A percentile compares a stretch with the other conserved stretches of the same genome.
phyloP scores from a whole-genome alignment of 2,329 filamentous ascomycete species.

The Neobulgaria alba region DNA sequence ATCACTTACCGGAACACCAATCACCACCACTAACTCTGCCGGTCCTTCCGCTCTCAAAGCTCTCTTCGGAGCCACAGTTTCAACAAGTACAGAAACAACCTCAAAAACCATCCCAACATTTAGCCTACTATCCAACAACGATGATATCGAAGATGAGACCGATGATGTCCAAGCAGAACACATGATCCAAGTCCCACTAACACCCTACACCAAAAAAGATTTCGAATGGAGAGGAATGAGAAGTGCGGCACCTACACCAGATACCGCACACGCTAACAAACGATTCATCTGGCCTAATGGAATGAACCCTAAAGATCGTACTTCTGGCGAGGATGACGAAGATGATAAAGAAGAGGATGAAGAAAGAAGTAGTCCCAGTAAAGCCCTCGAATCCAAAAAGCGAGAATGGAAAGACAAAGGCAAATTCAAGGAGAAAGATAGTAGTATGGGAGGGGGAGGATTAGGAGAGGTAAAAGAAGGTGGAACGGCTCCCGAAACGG shows the following conservation, averaged over 20 bases:
- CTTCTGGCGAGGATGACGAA: conserved; percentile 37
- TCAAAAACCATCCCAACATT: conserved; percentile 52
- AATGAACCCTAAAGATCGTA: too few relatives aligned
- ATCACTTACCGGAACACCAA: conserved; percentile 38
- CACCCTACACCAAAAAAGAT: conserved; percentile 75
- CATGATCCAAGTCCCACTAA: conserved; percentile 51
- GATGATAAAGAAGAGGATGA: conserved; percentile 34
- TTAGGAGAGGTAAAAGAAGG: conserved; percentile 8
- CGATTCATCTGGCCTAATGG: conserved; percentile 52
- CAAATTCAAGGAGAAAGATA: conserved; percentile 8
- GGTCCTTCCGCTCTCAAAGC: conserved; percentile 91
- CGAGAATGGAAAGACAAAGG: conserved; percentile 8
- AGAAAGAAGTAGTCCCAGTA: conserved; percentile 13
- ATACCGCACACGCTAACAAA: conserved; percentile 71
- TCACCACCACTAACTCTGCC: conserved; percentile 54
- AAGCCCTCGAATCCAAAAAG: conserved; percentile 4
- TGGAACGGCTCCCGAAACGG: conserved; percentile 32
- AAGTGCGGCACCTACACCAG: conserved; percentile 88
- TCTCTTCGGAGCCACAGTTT: conserved; percentile 70
- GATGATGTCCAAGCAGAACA: conserved; percentile 33
- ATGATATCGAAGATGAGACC: conserved; percentile 37
- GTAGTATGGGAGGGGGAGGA: neutral
- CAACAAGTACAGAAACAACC: conserved; percentile 30
- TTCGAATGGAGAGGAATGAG: conserved; percentile 65
- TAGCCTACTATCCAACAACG: conserved; percentile 64